Conservation (phyloP, 2,329 filamentous ascomycete species). For the Incumbomyces delicatus region DNA sequence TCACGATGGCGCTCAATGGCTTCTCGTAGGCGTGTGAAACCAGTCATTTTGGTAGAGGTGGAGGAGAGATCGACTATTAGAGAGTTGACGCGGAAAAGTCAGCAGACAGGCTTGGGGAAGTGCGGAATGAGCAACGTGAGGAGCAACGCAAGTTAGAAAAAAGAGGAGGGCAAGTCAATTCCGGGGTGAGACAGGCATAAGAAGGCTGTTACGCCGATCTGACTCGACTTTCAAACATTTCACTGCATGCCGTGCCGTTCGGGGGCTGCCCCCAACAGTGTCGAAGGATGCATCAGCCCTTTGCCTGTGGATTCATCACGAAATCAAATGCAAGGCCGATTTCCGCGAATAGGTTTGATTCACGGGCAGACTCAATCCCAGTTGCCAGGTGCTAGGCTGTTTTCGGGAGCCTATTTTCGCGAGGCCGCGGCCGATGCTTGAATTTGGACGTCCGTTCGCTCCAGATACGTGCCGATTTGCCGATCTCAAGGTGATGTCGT, state of each 20-base stretch:
- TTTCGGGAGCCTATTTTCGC: neutral
- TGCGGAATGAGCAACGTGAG: conserved; percentile 18
- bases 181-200: conserved; percentile 4
- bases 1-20: conserved; percentile 20
- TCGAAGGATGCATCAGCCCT: neutral
- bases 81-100: conserved; percentile 7
- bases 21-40: conserved; percentile 19
- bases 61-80: conserved; percentile 12
- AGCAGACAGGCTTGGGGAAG: conserved; percentile 7
- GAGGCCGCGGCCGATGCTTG: neutral
- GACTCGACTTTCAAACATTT: neutral
- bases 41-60: conserved; percentile 19
- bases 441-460: neutral
- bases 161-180: conserved; percentile 3
- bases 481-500: neutral
- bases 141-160: conserved; percentile 4
- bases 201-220: neutral
- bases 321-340: neutral
- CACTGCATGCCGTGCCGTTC: neutral
- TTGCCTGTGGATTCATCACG: neutral
- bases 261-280: neutral
- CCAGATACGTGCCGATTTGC: conserved; percentile 1
- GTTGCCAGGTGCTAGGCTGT: neutral
- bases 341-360: conserved; percentile 5
- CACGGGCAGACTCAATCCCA: neutral